Base-by-base conservation (phyloP, 1,284 basidiomycete genomes). In the Cutaneotrichosporon sp. region DNA sequence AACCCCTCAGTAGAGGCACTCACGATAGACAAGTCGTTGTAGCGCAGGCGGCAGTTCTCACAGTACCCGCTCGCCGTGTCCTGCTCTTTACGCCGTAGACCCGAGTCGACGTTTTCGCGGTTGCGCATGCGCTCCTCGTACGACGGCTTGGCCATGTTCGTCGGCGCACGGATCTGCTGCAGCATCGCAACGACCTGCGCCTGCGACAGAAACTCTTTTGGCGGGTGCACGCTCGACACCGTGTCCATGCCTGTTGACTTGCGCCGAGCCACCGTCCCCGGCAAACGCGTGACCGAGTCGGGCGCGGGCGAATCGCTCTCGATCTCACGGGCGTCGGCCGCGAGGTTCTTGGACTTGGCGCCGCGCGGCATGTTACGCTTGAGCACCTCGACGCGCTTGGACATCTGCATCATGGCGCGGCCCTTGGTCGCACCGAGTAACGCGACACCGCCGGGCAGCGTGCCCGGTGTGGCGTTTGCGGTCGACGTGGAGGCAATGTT, bases 31-130 rank as follows among this genome's bases (percentile, higher is more conserved):
- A 98, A 94, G 74, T 97, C 87, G 0, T 87, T 85, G 69, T 93
- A 99, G 71, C 91, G 90, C 51, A 82, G 69, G 20, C 94, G 82
- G 74, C 96, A 99, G 73, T 93, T 96, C 71, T 99, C 96, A 75
- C 96, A 99, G 75, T 97, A 98, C 10, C 96, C 96, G 8, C 93
- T 52, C 21, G 66, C 66, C 9, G 90, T 73, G 90, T 97, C 67
- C 81, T 86, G 49, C 82, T 86, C 76, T 90, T 89, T 62, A n/a
- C 60, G 66, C 52, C 67, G 72, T 47, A 59, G 53, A 2, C 67
- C 66, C 20, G 61, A 53, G 8, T 67, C 60, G 1, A 72, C 70
- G 41, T 66, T 66, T 36, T 64, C 60, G 42, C 66, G 54, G 55
- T 73, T 73, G 38, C 51, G 52, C 12, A 53, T 64, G 56, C 64